Evolutionary conservation across 306 rosid species (phyloP), one percentile per base, ranked within the genome.

Genomic region (Carpinus viminea): DNA sequence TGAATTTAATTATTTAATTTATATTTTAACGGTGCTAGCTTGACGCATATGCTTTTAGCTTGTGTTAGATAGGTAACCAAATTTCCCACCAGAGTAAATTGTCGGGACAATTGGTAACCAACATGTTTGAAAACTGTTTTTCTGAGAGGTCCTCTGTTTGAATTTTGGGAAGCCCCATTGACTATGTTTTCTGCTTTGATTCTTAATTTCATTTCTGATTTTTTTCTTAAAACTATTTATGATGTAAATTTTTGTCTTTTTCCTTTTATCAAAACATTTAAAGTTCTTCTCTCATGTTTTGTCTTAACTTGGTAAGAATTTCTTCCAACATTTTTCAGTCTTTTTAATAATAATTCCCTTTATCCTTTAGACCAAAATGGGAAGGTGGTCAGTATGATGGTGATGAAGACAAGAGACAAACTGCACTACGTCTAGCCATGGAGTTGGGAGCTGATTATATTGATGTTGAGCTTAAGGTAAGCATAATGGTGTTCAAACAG

Each of bases 341-440:
- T 20, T 68, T 18, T 5, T 64, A 68, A 68, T 26, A 43, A 62
- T 62, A 17, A 41, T 65, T 41, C 9, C 53, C 57, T 20, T 66
- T 68, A 57, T 60, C 50, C 79, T 76, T 68, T 81, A 89, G 96
- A 74, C 93, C 96, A 65, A 74, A 60, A 53, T 87, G 96, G 91
- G 93, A 89, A 76, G 90, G 96, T 60, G 93, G 96, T 20, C 74
- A 73, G 36, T 89, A 87, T 15, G 76, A 84, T 13, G 92, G 93
- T 16, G 90, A 89, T 76, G 96, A 91, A 72, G 86, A 18, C 55
- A 68, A 79, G 78, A 81, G 96, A 47, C 89, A 70, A 73, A 78
- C 68, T 48, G 89, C 89, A 55, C 85, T 91, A 55, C 70, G 47
- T 51, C 2, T 60, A 46, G 85, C 85, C 71, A 68, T 83, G 87